Conservation (phyloP, 1,139 yeast genomes). For the Geotrichum restrictum region DNA sequence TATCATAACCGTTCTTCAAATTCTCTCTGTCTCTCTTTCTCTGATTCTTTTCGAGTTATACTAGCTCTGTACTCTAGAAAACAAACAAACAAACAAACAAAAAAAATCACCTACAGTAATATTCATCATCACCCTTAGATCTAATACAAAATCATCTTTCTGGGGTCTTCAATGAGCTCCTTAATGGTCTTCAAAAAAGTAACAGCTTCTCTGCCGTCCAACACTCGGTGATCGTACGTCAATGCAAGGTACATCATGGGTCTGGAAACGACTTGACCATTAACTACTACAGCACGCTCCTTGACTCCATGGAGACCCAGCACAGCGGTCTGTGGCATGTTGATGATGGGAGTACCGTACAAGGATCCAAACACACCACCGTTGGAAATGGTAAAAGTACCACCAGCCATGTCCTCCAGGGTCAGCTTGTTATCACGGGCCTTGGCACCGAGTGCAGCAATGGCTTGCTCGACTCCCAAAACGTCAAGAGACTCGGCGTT, state of each 20-base stretch:
- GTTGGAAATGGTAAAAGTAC: conserved; percentile 97
- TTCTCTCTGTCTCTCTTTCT: too few species aligned
- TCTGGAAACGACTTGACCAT: conserved; percentile 93
- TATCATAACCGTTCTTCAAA: too few species aligned
- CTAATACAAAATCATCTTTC: conserved; percentile 85
- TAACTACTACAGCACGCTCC: conserved; percentile 94
- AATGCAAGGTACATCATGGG: conserved; percentile 99
- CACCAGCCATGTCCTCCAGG: conserved; percentile 98
- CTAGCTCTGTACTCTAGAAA: too few species aligned
- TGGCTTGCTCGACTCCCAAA: conserved; percentile 86
- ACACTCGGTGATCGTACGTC: conserved; percentile 96
- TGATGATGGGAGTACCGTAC: conserved; percentile 97
- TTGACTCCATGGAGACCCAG: conserved; percentile 96
- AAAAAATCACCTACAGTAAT: too few species aligned
- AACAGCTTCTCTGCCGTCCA: conserved; percentile 99
- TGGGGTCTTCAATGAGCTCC: conserved; percentile 97
- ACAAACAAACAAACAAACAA: too few species aligned
- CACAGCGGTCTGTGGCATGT: conserved; percentile 97
- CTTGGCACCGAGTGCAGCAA: conserved; percentile 73
- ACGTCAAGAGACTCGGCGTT: conserved; percentile 91
- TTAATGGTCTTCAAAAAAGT: conserved; percentile 92
- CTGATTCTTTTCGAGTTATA: too few species aligned
- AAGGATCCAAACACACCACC: conserved; percentile 99
- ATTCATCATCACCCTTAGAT: not conserved
- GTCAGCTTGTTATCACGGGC: conserved; percentile 97